Conservation (phyloP, 139 green algal species). For the Coccomyxa sp. region DNA sequence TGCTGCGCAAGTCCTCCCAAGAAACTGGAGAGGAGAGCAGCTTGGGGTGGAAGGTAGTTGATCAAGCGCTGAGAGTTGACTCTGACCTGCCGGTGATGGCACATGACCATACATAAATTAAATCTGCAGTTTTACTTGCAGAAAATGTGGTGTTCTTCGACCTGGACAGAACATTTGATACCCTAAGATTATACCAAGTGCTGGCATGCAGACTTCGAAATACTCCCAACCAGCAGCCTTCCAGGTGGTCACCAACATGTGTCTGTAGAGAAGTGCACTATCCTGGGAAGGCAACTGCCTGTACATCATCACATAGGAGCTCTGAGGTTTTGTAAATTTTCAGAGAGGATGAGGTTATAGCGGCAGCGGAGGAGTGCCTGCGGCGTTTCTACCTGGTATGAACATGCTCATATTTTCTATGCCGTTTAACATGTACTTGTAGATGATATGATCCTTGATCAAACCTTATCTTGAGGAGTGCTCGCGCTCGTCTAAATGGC, state of each 20-base stretch:
- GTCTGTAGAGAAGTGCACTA: not conserved
- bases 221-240: not conserved
- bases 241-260: not conserved
- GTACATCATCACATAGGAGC: not conserved
- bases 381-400: not conserved
- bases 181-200: slow-evolving; percentile 20
- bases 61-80: not conserved
- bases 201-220: not conserved
- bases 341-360: not conserved
- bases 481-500: no score
- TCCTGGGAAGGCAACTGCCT: no score
- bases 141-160: slow-evolving; percentile 15
- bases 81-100: no score
- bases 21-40: not conserved
- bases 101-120: no score
- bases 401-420: not conserved
- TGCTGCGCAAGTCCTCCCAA: not conserved
- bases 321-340: not conserved
- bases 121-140: not conserved
- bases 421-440: no score
- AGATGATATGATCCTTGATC: no score
- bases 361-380: not conserved
- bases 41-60: not conserved
- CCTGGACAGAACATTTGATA: slow-evolving; percentile 36
- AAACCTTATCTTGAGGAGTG: no score